These are phyloP conservation scores for Aureobasidium sp. DNA, from an alignment of 2,329 filamentous ascomycete genomes.

Conservation along the genomic window DNA sequence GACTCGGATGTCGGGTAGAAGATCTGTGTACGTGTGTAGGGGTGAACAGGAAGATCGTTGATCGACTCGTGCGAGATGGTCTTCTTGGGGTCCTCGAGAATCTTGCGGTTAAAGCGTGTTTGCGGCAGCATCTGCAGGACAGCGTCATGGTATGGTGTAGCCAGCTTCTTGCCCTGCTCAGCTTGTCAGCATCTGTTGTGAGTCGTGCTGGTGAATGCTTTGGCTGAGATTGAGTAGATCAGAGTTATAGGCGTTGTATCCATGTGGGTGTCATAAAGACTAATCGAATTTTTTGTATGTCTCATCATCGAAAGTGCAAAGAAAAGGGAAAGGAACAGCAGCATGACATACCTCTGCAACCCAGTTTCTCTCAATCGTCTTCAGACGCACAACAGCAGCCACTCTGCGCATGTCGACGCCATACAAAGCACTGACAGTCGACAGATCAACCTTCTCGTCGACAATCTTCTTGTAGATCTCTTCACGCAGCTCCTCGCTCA, in stretches of 20 bases:
- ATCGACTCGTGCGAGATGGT: conserved; percentile 47
- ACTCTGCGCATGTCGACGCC: conserved; percentile 76
- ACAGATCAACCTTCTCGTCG: conserved; percentile 57
- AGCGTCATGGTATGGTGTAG: conserved; percentile 66
- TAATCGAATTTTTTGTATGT: conserved; percentile 82
- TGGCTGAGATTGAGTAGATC: conserved; percentile 33
- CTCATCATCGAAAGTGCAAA: conserved; percentile 55
- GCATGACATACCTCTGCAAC: conserved; percentile 58
- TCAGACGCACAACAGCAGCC: conserved; percentile 75
- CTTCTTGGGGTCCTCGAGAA: conserved; percentile 26
- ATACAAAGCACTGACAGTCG: conserved; percentile 67
- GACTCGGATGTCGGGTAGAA: conserved; percentile 59
- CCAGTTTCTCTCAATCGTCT: conserved; percentile 78
- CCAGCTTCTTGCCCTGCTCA: conserved; percentile 64
- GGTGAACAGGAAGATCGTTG: conserved; percentile 55
- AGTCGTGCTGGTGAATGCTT: neutral
- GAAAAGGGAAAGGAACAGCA: neutral
- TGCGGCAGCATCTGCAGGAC: conserved; percentile 73
- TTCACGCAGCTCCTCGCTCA: conserved; percentile 65
- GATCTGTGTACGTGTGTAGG: conserved; percentile 45
- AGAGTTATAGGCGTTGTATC: conserved; percentile 72
- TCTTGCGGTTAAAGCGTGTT: conserved; percentile 40
- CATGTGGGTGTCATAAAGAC: conserved; percentile 97
- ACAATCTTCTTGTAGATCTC: conserved; percentile 65
- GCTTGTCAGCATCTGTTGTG: neutral